Percentiles rank a stretch among this genome's conserved stretches.
These are phyloP conservation scores for Diplodia corticola DNA, from an alignment of 2,329 filamentous ascomycete species.

Conservation along the genomic window DNA sequence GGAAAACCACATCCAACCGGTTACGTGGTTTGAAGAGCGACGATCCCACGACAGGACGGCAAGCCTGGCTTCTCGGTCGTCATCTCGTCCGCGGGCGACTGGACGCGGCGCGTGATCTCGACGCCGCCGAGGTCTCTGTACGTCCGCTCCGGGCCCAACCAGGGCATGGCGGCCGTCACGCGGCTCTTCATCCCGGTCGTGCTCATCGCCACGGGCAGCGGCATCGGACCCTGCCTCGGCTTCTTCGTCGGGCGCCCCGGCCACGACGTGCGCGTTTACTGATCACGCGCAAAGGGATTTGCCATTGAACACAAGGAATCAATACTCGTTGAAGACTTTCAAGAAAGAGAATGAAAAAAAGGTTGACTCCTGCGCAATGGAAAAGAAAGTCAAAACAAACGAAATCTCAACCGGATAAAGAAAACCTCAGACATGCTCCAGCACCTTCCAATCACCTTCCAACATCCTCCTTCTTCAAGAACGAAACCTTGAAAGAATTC, in stretches of 20 bases:
- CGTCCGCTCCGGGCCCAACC: slow-evolving; percentile 32
- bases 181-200: slow-evolving; percentile 35
- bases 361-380: background rate
- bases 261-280: slow-evolving; percentile 57
- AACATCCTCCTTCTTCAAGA: background rate
- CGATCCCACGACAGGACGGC: slow-evolving; percentile 34
- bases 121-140: slow-evolving; percentile 36
- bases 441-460: no score
- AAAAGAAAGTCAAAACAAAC: background rate
- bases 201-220: slow-evolving; percentile 38
- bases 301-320: background rate
- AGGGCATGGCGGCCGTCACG: slow-evolving; percentile 37
- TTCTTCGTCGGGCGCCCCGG: slow-evolving; percentile 51
- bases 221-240: slow-evolving; percentile 42
- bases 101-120: slow-evolving; percentile 29
- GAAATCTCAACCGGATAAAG: background rate
- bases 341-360: background rate
- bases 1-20: background rate
- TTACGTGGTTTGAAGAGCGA: slow-evolving; percentile 32
- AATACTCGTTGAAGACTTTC: background rate
- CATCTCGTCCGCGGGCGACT: slow-evolving; percentile 39
- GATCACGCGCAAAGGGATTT: background rate
- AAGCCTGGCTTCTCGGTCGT: slow-evolving; percentile 32
- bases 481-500: background rate
- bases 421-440: background rate